These are phyloP conservation scores for Fennellomyces sp. DNA, from an alignment of 371 early-diverging fungal species.

Conservation along the genomic window DNA sequence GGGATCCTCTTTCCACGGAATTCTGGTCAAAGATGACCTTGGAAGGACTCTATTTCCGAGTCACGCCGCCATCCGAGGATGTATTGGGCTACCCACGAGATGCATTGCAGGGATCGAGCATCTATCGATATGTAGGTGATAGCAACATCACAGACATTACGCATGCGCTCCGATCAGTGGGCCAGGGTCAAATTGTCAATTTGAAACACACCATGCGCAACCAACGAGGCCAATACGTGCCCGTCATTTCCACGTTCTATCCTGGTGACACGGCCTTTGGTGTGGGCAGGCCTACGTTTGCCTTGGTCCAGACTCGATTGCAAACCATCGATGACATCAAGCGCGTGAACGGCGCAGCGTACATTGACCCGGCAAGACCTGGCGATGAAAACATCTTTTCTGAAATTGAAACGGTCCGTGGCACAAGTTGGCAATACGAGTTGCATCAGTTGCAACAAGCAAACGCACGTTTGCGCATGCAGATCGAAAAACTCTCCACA, in stretches of 20 bases:
- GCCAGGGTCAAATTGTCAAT: constrained; percentile 43
- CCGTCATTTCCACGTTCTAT: constrained; percentile 47
- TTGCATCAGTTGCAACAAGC: constrained; percentile 45
- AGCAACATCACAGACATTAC: constrained; percentile 53
- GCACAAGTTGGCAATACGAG: constrained; percentile 54
- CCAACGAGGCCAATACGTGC: constrained; percentile 41
- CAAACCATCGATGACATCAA: constrained; percentile 15
- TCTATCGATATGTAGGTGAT: constrained; percentile 57
- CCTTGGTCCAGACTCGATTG: constrained; percentile 40
- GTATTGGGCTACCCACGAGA: constrained; percentile 43
- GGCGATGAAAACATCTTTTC: constrained; percentile 31
- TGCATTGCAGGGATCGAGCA: constrained; percentile 50
- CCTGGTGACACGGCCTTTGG: constrained; percentile 39
- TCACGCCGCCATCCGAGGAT: constrained; percentile 34
- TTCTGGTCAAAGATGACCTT: constrained; percentile 68
- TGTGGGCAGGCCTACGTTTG: constrained; percentile 36
- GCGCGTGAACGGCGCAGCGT: constrained; percentile 8
- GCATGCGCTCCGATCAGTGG: constrained; percentile 49
- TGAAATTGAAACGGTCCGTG: constrained; percentile 36
- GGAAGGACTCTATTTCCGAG: constrained; percentile 62
- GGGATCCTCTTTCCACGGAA: constrained; percentile 20
- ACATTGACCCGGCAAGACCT: constrained; percentile 22
- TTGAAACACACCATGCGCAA: constrained; percentile 45
- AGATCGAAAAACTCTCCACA: constrained; percentile 33
- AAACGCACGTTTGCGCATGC: constrained; percentile 37